Evolutionary conservation across 306 rosid genomes (phyloP).

Genomic region (Vicia villosa): DNA sequence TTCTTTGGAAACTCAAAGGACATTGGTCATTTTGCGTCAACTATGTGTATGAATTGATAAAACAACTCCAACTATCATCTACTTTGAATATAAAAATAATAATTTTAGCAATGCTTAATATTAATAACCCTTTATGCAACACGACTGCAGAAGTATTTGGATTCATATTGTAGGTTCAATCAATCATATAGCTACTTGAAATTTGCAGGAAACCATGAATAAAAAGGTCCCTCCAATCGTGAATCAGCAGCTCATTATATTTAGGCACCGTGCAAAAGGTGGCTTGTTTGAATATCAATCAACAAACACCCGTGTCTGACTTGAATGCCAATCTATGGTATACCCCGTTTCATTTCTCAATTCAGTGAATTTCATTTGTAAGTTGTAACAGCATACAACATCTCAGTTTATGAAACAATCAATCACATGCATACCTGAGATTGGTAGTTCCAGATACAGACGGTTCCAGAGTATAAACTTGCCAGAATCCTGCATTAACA

Average conservation of each 20-base stretch:
- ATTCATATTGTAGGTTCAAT: constrained; percentile 25
- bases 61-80: constrained; percentile 24
- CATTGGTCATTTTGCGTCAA: constrained; percentile 14
- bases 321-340: constrained; percentile 42
- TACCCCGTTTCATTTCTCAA: constrained; percentile 28
- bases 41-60: constrained; percentile 2
- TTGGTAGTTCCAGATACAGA: constrained; percentile 97
- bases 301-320: constrained; percentile 89
- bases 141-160: not conserved
- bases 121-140: constrained; percentile 12
- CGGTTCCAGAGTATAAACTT: constrained; percentile 95
- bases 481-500: constrained; percentile 79
- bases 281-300: constrained; percentile 50
- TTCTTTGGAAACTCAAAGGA: constrained; percentile 25
- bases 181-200: constrained; percentile 24
- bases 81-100: constrained; percentile 5
- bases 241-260: constrained; percentile 33
- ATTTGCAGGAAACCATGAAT: constrained; percentile 29
- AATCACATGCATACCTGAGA: constrained; percentile 80
- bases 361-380: constrained; percentile 4
- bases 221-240: constrained; percentile 31
- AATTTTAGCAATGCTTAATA: constrained; percentile 26
- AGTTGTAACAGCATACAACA: constrained; percentile 8
- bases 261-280: constrained; percentile 60
- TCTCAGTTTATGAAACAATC: constrained; percentile 6